phyloP scores from a whole-genome alignment of 352 stramenopile species.

The Elongisporangium prolatum region DNA sequence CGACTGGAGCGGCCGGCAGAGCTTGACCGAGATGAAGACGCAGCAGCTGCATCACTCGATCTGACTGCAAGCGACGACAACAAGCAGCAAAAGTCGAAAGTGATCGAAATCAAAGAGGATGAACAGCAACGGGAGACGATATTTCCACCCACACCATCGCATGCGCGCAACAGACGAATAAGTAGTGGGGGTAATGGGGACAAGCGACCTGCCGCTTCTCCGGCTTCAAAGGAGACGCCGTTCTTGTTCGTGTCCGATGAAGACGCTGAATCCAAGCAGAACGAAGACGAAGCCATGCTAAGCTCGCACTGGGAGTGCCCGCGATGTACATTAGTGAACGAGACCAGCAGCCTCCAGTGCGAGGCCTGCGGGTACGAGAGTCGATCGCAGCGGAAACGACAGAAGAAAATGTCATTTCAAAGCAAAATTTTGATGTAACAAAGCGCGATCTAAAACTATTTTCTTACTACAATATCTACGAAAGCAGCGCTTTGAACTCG shows the following conservation, averaged over 20 bases:
- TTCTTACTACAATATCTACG: slow-evolving; percentile 15
- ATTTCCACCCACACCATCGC: background rate
- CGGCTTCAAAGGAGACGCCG: background rate
- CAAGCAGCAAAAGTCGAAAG: background rate
- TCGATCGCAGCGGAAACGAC: slow-evolving; percentile 41
- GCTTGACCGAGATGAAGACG: background rate
- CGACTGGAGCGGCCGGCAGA: slow-evolving; percentile 39
- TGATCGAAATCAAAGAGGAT: background rate
- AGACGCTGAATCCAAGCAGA: slow-evolving; percentile 5
- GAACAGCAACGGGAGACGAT: background rate
- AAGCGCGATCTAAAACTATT: slow-evolving; percentile 4
- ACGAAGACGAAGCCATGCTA: slow-evolving; percentile 18
- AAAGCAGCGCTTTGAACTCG: slow-evolving; percentile 93
- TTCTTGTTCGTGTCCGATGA: background rate
- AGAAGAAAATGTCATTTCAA: slow-evolving; percentile 75
- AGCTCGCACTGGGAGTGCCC: slow-evolving; percentile 50
- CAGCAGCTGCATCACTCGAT: background rate
- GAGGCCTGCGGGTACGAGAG: slow-evolving; percentile 64
- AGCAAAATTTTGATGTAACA: slow-evolving; percentile 70
- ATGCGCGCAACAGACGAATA: background rate
- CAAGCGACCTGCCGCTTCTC: background rate
- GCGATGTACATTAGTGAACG: slow-evolving; percentile 78
- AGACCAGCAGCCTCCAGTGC: slow-evolving; percentile 39
- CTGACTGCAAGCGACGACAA: slow-evolving; percentile 1
- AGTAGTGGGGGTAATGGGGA: background rate